Evolutionary conservation across 2,329 filamentous ascomycete genomes (phyloP).

Genomic region (Diaporthe citrichinensis): DNA sequence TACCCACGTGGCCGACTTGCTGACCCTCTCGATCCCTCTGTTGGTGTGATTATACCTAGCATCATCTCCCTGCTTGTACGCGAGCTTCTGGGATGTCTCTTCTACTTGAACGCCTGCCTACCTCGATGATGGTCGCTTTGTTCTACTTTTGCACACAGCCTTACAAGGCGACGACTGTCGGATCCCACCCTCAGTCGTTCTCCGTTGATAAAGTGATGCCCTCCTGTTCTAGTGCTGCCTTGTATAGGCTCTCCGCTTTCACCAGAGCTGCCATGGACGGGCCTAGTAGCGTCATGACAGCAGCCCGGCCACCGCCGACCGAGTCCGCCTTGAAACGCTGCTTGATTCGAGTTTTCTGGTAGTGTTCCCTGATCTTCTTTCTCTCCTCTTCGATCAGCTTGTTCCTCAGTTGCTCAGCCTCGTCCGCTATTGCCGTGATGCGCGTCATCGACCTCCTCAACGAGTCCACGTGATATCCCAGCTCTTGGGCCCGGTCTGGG

Average conservation of each 20-base stretch:
- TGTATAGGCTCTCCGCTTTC: slow-evolving; percentile 79
- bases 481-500: slow-evolving; percentile 82
- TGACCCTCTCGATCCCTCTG: neutral
- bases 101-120: neutral
- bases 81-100: neutral
- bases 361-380: slow-evolving; percentile 78
- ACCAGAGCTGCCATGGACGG: slow-evolving; percentile 80
- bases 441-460: slow-evolving; percentile 82
- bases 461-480: slow-evolving; percentile 86
- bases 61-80: neutral
- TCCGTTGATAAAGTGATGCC: slow-evolving; percentile 51
- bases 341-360: slow-evolving; percentile 81
- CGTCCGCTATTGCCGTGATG: slow-evolving; percentile 83
- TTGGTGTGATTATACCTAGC: too few relatives aligned
- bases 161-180: neutral
- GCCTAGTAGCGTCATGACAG: slow-evolving; percentile 81
- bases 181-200: slow-evolving; percentile 27
- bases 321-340: slow-evolving; percentile 76
- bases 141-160: neutral
- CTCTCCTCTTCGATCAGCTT: slow-evolving; percentile 77
- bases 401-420: slow-evolving; percentile 82
- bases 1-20: neutral
- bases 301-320: slow-evolving; percentile 81
- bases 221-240: slow-evolving; percentile 77
- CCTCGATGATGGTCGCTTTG: too few relatives aligned